Percentiles rank a stretch among this genome's conserved stretches.
Conservation (phyloP, 192 early-diverging fungal species). For the Helicostylum pulchrum region DNA sequence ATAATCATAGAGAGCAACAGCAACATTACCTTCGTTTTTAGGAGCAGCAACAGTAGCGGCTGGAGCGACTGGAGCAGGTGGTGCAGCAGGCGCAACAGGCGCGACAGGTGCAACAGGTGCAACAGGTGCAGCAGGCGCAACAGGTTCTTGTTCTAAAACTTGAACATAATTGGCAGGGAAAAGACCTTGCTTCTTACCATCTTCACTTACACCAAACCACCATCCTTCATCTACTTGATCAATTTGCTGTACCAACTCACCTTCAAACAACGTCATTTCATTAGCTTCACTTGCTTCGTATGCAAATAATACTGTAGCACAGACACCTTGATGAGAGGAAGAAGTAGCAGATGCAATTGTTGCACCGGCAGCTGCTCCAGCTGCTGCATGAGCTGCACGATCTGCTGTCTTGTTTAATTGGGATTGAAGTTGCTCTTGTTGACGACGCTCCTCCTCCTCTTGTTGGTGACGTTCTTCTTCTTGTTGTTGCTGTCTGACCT, state of each 20-base stretch:
- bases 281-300: constrained; percentile 80
- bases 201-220: constrained; percentile 84
- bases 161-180: constrained; percentile 63
- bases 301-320: constrained; percentile 71
- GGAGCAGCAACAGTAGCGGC: constrained; percentile 19
- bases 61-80: constrained; percentile 29
- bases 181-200: constrained; percentile 70
- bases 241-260: constrained; percentile 76
- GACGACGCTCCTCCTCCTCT: constrained; percentile 5
- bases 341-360: constrained; percentile 22
- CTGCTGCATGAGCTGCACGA: constrained; percentile 22
- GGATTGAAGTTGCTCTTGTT: constrained; percentile 18
- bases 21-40: constrained; percentile 40
- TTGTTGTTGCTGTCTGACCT: constrained; percentile 23
- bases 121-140: constrained; percentile 21
- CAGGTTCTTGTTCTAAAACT: constrained; percentile 9
- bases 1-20: constrained; percentile 79
- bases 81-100: constrained; percentile 25
- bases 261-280: constrained; percentile 82
- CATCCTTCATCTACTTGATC: constrained; percentile 86
- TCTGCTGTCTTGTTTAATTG: constrained; percentile 21
- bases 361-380: constrained; percentile 24
- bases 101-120: constrained; percentile 19
- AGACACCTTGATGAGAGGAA: constrained; percentile 28
- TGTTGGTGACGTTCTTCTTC: constrained; percentile 23